Percentiles rank a stretch among this genome's conserved stretches.
Evolutionary conservation across 2,329 filamentous ascomycete species (phyloP).

Genomic region (Pseudogymnoascus sp.): DNA sequence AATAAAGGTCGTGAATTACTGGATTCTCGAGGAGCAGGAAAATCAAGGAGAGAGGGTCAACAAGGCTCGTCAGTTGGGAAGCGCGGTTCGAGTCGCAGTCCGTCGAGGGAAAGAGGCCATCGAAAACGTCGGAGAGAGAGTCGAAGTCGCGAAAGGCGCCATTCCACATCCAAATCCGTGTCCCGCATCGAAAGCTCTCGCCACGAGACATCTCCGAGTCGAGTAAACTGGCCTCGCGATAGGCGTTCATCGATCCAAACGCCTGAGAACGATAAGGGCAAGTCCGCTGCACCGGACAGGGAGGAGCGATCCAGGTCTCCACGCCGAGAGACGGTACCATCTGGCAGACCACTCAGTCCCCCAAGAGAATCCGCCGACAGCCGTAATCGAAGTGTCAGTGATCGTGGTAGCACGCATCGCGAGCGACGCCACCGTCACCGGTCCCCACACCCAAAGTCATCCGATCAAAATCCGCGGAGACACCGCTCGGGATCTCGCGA

Average conservation of each 20-base stretch:
- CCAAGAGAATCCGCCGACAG: background rate
- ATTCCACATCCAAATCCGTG: constrained; percentile 18
- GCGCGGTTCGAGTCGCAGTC: constrained; percentile 30
- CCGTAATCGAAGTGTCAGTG: background rate
- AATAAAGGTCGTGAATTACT: constrained; percentile 31
- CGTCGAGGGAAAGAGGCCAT: constrained; percentile 27
- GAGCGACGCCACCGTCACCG: background rate
- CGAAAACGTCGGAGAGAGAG: constrained; percentile 29
- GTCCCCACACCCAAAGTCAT: background rate
- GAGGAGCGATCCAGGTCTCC: constrained; percentile 21
- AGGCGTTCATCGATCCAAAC: constrained; percentile 18
- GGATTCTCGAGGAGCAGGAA: constrained; percentile 30
- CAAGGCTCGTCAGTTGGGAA: constrained; percentile 29
- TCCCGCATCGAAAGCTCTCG: constrained; percentile 24
- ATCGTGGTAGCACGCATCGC: background rate
- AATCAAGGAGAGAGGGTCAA: constrained; percentile 24
- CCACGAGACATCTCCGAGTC: constrained; percentile 23
- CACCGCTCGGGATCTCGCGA: constrained; percentile 3
- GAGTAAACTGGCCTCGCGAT: constrained; percentile 25
- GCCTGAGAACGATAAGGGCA: constrained; percentile 23
- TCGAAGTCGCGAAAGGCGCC: constrained; percentile 26
- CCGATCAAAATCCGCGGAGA: constrained; percentile 1
- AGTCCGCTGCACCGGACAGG: constrained; percentile 22
- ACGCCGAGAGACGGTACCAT: background rate
- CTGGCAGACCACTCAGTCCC: background rate